Conservation (phyloP, 2,329 filamentous ascomycete genomes). For the Neonectria magnoliae region DNA sequence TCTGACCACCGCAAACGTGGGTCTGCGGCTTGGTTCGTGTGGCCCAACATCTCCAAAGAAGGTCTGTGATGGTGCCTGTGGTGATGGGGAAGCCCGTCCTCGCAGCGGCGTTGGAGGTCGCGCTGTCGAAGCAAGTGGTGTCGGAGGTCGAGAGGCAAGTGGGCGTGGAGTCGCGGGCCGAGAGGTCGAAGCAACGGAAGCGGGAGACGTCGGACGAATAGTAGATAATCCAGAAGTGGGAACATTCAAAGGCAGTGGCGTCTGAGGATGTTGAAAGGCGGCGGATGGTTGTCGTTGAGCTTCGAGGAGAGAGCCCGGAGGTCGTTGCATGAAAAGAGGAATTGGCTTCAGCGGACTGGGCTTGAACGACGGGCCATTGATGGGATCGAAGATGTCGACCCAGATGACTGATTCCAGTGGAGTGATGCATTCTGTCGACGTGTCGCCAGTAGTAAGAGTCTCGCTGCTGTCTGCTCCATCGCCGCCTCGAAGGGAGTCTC, state of each 20-base stretch:
- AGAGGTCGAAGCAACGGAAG: not conserved
- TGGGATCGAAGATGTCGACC: conserved; percentile 60
- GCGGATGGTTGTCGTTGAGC: conserved; percentile 20
- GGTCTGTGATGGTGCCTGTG: conserved; percentile 1
- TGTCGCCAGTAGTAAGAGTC: conserved; percentile 4
- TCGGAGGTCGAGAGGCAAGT: not conserved
- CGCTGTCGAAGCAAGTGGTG: not conserved
- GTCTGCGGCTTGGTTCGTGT: conserved; percentile 27
- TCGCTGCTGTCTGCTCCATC: conserved; percentile 22
- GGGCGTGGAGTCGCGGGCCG: not conserved
- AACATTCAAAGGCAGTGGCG: conserved; percentile 16
- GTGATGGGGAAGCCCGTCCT: not conserved
- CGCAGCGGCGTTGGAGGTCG: conserved; percentile 12
- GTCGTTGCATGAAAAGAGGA: conserved; percentile 57
- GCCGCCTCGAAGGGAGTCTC: conserved; percentile 8
- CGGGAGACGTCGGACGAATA: conserved; percentile 1
- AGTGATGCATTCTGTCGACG: conserved; percentile 31
- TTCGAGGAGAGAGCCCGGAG: conserved; percentile 28
- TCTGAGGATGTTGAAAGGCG: conserved; percentile 27
- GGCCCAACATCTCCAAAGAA: conserved; percentile 7
- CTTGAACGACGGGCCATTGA: conserved; percentile 57
- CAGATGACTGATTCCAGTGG: conserved; percentile 54
- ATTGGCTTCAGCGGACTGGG: conserved; percentile 62
- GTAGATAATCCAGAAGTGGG: conserved; percentile 18
- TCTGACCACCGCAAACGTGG: conserved; percentile 41